These are phyloP conservation scores for Colletotrichum neosansevieriae DNA, from an alignment of 2,329 filamentous ascomycete genomes.

Conservation along the genomic window DNA sequence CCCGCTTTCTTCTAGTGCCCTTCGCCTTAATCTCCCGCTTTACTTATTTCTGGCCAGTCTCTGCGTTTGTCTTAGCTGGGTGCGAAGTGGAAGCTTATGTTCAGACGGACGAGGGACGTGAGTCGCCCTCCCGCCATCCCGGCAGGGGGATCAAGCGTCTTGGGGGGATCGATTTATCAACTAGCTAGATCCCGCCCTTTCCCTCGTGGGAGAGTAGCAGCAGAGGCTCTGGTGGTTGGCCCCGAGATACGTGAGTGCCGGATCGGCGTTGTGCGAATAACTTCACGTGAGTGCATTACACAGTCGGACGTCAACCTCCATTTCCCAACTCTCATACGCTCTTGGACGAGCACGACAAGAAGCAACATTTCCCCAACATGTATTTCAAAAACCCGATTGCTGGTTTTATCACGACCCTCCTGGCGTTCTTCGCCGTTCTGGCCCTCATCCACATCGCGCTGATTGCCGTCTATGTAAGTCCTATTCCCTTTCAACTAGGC, in stretches of 20 bases:
- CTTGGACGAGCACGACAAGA: too few species aligned
- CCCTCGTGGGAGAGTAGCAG: too few species aligned
- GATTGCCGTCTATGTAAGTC: constrained; percentile 5
- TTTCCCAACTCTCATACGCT: too few species aligned
- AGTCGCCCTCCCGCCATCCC: background rate
- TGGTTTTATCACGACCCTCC: constrained; percentile 5
- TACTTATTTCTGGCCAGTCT: too few species aligned
- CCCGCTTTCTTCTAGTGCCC: too few species aligned
- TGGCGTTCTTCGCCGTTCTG: constrained; percentile 11
- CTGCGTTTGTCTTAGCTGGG: background rate
- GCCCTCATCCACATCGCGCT: constrained; percentile 2
- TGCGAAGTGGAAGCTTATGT: background rate
- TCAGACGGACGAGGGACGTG: constrained; percentile 12
- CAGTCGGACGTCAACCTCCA: too few species aligned
- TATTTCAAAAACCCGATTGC: constrained; percentile 4
- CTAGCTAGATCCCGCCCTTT: too few species aligned
- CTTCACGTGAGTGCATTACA: too few species aligned
- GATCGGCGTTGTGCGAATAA: too few species aligned
- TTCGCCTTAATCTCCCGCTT: too few species aligned
- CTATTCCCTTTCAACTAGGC: background rate
- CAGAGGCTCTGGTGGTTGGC: too few species aligned
- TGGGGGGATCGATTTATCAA: constrained; percentile 1
- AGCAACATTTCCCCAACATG: background rate
- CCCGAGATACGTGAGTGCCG: too few species aligned
- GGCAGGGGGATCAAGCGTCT: background rate